phyloP scores from a whole-genome alignment of 2,329 filamentous ascomycete genomes.

The Fusarium protoensiforme region DNA sequence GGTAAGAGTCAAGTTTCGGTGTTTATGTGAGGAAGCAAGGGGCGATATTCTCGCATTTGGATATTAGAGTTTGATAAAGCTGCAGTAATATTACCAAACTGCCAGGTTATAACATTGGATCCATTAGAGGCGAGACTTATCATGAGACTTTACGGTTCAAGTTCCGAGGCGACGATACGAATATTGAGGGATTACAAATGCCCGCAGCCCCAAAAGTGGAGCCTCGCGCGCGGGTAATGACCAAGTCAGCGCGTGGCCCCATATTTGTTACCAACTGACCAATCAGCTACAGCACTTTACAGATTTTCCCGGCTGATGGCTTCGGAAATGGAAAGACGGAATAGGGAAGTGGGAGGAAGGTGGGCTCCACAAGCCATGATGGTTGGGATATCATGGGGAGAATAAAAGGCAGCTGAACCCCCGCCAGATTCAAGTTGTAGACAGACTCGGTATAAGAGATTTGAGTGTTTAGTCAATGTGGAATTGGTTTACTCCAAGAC shows the following conservation, averaged over 20 bases:
- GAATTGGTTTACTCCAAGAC: conserved; percentile 20
- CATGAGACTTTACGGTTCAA: background rate
- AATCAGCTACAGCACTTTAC: conserved; percentile 1
- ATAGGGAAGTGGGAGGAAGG: conserved; percentile 8
- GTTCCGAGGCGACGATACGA: conserved; percentile 8
- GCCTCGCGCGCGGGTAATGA: conserved; percentile 45
- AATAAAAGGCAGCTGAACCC: conserved; percentile 23
- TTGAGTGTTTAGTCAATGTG: conserved; percentile 4
- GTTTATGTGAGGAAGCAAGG: conserved; percentile 45
- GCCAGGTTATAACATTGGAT: background rate
- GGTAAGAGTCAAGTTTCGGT: conserved; percentile 47
- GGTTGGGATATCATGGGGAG: conserved; percentile 13
- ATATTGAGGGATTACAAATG: conserved; percentile 30
- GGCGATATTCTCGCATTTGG: background rate
- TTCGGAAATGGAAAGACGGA: conserved; percentile 25
- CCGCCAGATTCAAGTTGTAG: background rate
- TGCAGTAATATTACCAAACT: background rate
- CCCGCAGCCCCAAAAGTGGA: conserved; percentile 12
- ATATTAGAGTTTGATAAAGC: background rate
- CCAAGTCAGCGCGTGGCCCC: conserved; percentile 19
- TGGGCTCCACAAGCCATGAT: conserved; percentile 35
- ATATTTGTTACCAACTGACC: background rate
- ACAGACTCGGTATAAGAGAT: background rate
- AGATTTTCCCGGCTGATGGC: background rate
- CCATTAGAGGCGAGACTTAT: background rate